Evolutionary conservation across 805 yeast species (phyloP), one percentile per base, ranked within the genome.

Genomic region (Kodamaea neixiangensis): DNA sequence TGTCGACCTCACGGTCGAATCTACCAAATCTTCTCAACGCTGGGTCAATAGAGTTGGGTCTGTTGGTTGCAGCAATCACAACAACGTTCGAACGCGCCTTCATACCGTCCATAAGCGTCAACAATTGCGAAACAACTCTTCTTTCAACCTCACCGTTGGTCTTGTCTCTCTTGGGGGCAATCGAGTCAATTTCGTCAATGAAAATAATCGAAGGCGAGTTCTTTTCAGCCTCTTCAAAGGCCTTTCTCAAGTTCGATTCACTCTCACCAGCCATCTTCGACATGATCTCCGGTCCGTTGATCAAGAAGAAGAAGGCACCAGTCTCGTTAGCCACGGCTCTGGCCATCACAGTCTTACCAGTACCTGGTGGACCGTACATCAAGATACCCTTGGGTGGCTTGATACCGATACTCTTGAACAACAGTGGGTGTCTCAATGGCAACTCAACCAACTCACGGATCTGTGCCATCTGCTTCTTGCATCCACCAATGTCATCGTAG

Each of bases 211-310:
- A 83, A 14, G 99, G 99, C 13, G 98, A 94, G 71, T 94, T 93
- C 77, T 94, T 94, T 76, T 94, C 99, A 50, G 99, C 99, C 76
- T 94, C 99, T 76, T 94, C 99, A 63, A 94, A 94, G 1, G 99
- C 99, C 75, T 92, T 92, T 78, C 99, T 85, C 71, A 94, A 79
- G 66, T 94, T 94, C 33, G 96, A 88, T 77, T 94, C 99, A 14
- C 97, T 89, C 76, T 94, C 99, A 78, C 99, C 99, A 47, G 99
- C 99, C 99, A 94, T 94, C 76, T 94, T 94, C 50, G 98, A 92
- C 99, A 94, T 94, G 66, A 94, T 96, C 75, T 94, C 99, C 7
- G 99, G 99, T 72, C 99, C 99, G 68, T 94, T 94, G 72, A 94
- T 94, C 63, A 94, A 81, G 71, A 94, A 94, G 82, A 94, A 94